Evolutionary conservation across 1,284 basidiomycete genomes (phyloP), one percentile per base, ranked within the genome.

Genomic region (Moniliophthora roreri): DNA sequence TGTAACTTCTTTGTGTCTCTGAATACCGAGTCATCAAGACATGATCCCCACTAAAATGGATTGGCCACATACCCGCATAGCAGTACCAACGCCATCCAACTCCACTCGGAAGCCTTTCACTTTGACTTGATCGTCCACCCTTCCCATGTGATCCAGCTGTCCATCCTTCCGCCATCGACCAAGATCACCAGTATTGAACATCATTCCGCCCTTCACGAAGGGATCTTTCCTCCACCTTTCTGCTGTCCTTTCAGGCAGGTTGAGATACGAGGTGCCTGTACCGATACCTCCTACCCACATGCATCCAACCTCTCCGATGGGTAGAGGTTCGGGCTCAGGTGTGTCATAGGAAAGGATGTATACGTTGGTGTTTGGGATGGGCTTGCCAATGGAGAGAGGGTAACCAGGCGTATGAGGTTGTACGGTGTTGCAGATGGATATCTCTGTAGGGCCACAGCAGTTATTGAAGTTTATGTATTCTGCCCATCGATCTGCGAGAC

Each of bases 381-480:
- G 79, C 24, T 62, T 70, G 4, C 79, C 80, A 39, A 82, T 80
- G 39, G 72, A 74, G 10, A 81, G 65, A 5, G 72, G 65, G 20
- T 70, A 66, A 1, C 74, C 74, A 6, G 71, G 63, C 1, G 63
- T 65, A 63, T 79, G 78, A 3, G 69, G 66, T 50, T 75, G 73
- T 4, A 77, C 68, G 0, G 79, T 81, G 60, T 82, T 82, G 38
- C 78, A 76, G 50, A 81, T 79, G 0, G 78, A 79, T 40, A 80
- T 77, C 63, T 81, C 79, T 15, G 79, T 81, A 10, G 78, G 80
- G 34, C 79, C 79, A 55, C 79, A 81, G 54, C 75, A 74, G 58
- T 80, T 80, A 59, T 73, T 73, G 63, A 79, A 81, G 46, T 68
- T 65, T 1, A 71, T 73, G n/a, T 66, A 60, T 26, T 66, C 61